Conservation (phyloP, 225 moss, liverwort and hornwort genomes). For the Pleurozium schreberi region DNA sequence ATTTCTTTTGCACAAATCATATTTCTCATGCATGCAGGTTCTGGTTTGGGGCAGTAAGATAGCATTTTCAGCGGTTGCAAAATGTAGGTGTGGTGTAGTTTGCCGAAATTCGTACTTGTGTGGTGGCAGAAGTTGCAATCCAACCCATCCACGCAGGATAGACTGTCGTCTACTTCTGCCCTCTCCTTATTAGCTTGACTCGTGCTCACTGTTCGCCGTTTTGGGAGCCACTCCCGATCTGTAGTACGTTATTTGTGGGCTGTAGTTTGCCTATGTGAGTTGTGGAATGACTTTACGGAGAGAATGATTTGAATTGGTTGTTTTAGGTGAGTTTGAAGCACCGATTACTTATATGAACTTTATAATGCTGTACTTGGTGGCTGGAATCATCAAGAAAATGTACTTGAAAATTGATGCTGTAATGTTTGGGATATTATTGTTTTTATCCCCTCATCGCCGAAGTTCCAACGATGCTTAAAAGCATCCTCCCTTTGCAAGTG, state of each 20-base stretch:
- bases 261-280: not conserved
- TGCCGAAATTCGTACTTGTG: not conserved
- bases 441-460: too few relatives aligned
- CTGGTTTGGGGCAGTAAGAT: not conserved
- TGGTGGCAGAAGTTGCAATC: not conserved
- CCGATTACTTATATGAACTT: not conserved
- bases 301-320: not conserved
- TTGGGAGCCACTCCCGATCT: not conserved
- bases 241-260: not conserved
- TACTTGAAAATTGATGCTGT: too few relatives aligned
- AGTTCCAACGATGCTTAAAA: too few relatives aligned
- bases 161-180: not conserved
- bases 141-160: not conserved
- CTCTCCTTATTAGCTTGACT: not conserved
- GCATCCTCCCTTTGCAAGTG: too few relatives aligned
- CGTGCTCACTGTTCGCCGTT: not conserved
- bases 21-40: not conserved
- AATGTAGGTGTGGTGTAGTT: not conserved
- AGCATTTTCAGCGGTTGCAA: not conserved
- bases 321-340: not conserved
- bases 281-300: not conserved
- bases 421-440: too few relatives aligned
- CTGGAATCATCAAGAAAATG: too few relatives aligned
- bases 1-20: not conserved
- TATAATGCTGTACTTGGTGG: too few relatives aligned